Base-by-base conservation (phyloP, 208 protist species). In the Leishmania mexicana region DNA sequence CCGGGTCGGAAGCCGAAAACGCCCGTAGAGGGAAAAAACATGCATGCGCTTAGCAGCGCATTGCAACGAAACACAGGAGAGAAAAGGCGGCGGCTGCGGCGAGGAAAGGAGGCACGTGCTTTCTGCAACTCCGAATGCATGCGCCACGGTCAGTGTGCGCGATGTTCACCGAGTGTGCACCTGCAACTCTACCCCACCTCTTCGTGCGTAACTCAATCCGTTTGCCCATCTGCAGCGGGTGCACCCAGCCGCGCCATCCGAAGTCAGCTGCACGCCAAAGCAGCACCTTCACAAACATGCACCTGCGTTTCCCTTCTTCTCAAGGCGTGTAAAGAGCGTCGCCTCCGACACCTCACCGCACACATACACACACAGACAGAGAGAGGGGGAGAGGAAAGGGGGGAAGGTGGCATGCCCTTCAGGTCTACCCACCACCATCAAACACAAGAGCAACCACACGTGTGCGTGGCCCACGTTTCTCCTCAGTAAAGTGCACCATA, bases 401-500 rank as follows among this genome's bases (percentile, higher is more conserved):
- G 13, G 8, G 45, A 35, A 74, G 70, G 24, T n/a, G 45, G 45
- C 70, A 74, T 21, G 28, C n/a, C 60, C 70, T 40, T 76, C 28
- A 81, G 28, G 47, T 28, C 21, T 72, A 8, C 81, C 17, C 45
- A 28, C 58, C 17, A 71, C 35, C 68, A 49, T 21, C 42, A 75
- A 53, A 68, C 28, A 49, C 53, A 49, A 53, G 74, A 47, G 17
- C 28, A 74, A 74, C 38, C n/a, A 35, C 31, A 11, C 11, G 49
- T n/a, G n/a, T 24, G 35, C 54, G 54, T 24, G 1, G 21, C 76
- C 2, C 35, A 76, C 1, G 31, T 64, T 19, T 19, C 75, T 19
- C 54, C 45, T 80, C 85, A 98, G 78, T 98, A 98, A 28, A 98
- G 87, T 10, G 92, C 86, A 21, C 88, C 85, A 70, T 89, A 88